Conservation (phyloP, 805 yeast species). For the Candida vartiovaarae region DNA sequence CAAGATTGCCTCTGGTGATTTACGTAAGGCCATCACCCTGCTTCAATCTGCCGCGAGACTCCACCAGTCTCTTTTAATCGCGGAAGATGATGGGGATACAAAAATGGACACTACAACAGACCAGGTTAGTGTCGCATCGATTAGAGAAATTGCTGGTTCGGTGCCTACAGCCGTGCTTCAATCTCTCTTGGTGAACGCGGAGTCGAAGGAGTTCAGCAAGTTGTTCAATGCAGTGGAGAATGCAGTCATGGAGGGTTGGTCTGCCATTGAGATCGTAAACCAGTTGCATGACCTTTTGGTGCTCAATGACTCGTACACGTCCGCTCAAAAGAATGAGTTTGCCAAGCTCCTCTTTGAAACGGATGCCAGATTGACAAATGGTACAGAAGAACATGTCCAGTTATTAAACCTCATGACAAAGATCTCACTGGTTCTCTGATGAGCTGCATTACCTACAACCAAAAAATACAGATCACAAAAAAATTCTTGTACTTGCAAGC, state of each 20-base stretch:
- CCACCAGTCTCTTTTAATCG: constrained; percentile 20
- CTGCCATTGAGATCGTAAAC: constrained; percentile 61
- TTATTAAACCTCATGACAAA: constrained; percentile 56
- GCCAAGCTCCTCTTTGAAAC: constrained; percentile 63
- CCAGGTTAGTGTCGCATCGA: constrained; percentile 35
- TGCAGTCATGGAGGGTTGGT: constrained; percentile 65
- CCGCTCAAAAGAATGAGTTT: constrained; percentile 55
- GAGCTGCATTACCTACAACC: neutral
- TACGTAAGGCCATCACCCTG: constrained; percentile 86
- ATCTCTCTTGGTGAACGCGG: constrained; percentile 33
- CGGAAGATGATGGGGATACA: constrained; percentile 30
- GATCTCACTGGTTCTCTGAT: constrained; percentile 32
- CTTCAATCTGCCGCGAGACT: constrained; percentile 77
- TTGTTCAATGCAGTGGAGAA: constrained; percentile 40
- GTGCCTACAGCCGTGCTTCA: constrained; percentile 46
- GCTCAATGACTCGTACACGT: constrained; percentile 41
- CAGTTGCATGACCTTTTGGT: constrained; percentile 68
- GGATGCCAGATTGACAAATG: constrained; percentile 70
- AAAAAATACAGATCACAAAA: no score
- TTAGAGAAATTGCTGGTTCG: constrained; percentile 73
- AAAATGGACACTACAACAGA: constrained; percentile 23
- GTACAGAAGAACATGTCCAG: constrained; percentile 85
- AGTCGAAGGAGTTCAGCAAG: constrained; percentile 24
- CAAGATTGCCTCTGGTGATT: constrained; percentile 78
- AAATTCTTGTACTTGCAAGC: no score